phyloP scores from a whole-genome alignment of 164 flowering plant genomes.

The Cinnamomum chago region DNA sequence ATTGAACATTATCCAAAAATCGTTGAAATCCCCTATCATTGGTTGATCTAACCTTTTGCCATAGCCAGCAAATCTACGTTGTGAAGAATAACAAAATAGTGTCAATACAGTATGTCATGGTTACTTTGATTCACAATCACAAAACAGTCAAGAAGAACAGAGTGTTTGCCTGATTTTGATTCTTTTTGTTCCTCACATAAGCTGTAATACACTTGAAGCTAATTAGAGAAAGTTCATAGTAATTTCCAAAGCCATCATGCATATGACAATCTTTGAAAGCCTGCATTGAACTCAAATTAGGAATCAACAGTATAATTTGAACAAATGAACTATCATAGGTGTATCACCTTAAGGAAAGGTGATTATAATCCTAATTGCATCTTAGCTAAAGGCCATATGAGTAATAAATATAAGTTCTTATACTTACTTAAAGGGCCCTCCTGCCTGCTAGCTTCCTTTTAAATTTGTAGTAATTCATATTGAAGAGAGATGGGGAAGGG shows the following conservation, averaged over 20 bases:
- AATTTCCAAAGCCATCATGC: slow-evolving; percentile 50
- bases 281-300: slow-evolving; percentile 32
- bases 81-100: background rate
- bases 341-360: too few species aligned
- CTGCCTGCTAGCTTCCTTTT: too few species aligned
- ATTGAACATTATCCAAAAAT: slow-evolving; percentile 89
- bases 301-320: background rate
- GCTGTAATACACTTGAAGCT: slow-evolving; percentile 90
- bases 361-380: too few species aligned
- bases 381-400: too few species aligned
- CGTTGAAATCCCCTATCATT: slow-evolving; percentile 79
- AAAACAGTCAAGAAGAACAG: background rate
- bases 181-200: slow-evolving; percentile 84
- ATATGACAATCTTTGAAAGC: slow-evolving; percentile 72
- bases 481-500: too few species aligned
- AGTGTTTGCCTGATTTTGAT: slow-evolving; percentile 74
- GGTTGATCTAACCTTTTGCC: slow-evolving; percentile 69
- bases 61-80: slow-evolving; percentile 89
- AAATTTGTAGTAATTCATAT: too few species aligned
- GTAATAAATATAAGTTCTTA: too few species aligned
- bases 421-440: too few species aligned
- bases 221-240: slow-evolving; percentile 69
- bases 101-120: background rate
- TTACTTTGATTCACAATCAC: background rate
- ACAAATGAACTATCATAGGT: background rate